Evolutionary conservation across 768 basidiomycete genomes (phyloP).

Genomic region (Boletus vermiculosoides): DNA sequence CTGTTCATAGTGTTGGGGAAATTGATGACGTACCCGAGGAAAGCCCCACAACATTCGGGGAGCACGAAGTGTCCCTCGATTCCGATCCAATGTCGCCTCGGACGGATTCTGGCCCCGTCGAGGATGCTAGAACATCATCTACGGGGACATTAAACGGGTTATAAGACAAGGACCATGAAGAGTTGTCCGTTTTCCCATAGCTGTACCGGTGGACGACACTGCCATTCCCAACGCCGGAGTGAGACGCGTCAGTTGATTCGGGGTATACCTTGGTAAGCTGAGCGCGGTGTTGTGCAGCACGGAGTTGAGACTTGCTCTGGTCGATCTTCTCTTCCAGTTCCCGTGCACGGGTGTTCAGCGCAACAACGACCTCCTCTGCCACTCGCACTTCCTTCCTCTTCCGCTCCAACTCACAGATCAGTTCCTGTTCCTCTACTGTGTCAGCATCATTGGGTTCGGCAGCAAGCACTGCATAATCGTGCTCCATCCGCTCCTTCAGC

Average conservation of each 20-base stretch:
- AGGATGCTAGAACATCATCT: slow-evolving; percentile 20
- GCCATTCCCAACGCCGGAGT: slow-evolving; percentile 5
- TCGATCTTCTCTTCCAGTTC: slow-evolving; percentile 73
- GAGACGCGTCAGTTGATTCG: slow-evolving; percentile 17
- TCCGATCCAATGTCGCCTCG: slow-evolving; percentile 13
- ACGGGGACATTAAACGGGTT: slow-evolving; percentile 31
- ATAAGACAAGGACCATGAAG: slow-evolving; percentile 29
- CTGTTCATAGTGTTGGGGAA: slow-evolving; percentile 11
- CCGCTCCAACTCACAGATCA: slow-evolving; percentile 46
- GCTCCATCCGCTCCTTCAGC: slow-evolving; percentile 51
- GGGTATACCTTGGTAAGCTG: slow-evolving; percentile 42
- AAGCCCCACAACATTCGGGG: slow-evolving; percentile 32
- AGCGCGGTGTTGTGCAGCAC: slow-evolving; percentile 55
- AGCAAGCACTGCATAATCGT: slow-evolving; percentile 53
- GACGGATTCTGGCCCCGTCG: slow-evolving; percentile 10
- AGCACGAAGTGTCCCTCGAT: slow-evolving; percentile 14
- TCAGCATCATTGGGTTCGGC: slow-evolving; percentile 45
- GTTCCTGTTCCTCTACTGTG: slow-evolving; percentile 43
- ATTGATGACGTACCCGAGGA: slow-evolving; percentile 32
- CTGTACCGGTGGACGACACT: slow-evolving; percentile 4
- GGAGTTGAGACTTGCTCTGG: slow-evolving; percentile 59
- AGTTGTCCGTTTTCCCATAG: slow-evolving; percentile 16
- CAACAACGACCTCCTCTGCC: slow-evolving; percentile 64
- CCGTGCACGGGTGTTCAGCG: slow-evolving; percentile 62
- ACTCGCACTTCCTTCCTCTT: slow-evolving; percentile 56